Evolutionary conservation across 192 early-diverging fungal genomes (phyloP).

Genomic region (Coemansia sp.): DNA sequence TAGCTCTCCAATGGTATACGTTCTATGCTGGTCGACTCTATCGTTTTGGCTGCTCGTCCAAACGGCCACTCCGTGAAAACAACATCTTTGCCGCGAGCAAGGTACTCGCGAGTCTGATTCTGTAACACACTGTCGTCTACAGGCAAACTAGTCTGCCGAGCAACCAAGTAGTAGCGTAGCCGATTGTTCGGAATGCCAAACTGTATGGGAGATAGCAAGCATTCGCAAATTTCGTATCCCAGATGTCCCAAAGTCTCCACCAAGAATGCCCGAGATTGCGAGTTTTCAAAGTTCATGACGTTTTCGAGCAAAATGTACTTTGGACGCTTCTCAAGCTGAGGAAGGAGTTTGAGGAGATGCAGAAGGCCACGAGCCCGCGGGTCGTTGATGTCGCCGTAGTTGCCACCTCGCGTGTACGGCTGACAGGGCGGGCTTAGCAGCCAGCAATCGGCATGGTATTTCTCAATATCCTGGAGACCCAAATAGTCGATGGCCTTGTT

Average conservation of each 20-base stretch:
- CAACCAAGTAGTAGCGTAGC: slow-evolving; percentile 36
- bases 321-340: slow-evolving; percentile 18
- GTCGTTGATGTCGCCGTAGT: slow-evolving; percentile 63
- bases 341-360: slow-evolving; percentile 32
- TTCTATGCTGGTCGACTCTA: not conserved
- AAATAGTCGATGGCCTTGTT: slow-evolving; percentile 50
- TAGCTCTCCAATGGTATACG: slow-evolving; percentile 12
- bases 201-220: slow-evolving; percentile 42
- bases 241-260: slow-evolving; percentile 26
- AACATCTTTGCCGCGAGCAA: slow-evolving; percentile 17
- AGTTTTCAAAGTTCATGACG: slow-evolving; percentile 54
- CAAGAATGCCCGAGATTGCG: slow-evolving; percentile 22
- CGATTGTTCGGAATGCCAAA: slow-evolving; percentile 45
- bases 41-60: slow-evolving; percentile 12
- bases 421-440: slow-evolving; percentile 92
- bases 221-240: slow-evolving; percentile 36
- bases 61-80: slow-evolving; percentile 37
- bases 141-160: not conserved
- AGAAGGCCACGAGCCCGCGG: slow-evolving; percentile 40
- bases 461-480: slow-evolving; percentile 33
- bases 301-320: slow-evolving; percentile 38
- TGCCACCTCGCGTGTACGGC: slow-evolving; percentile 76
- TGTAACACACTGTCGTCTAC: no score
- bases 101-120: slow-evolving; percentile 14
- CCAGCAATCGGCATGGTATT: slow-evolving; percentile 76